Evolutionary conservation across 352 stramenopile species (phyloP).

Genomic region (Globisporangium alternatum): DNA sequence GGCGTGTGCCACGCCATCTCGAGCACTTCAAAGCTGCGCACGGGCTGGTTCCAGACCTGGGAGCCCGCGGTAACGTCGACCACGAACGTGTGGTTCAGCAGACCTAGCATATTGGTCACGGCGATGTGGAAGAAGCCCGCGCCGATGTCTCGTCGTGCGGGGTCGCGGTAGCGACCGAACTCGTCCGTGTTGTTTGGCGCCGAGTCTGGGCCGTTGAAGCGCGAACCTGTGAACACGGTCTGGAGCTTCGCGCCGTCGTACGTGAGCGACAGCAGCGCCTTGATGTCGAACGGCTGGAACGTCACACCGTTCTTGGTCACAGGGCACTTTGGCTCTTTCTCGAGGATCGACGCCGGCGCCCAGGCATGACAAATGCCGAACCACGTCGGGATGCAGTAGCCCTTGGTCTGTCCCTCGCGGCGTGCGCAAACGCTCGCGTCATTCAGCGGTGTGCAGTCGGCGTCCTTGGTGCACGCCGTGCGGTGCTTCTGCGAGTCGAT

Average conservation of each 20-base stretch:
- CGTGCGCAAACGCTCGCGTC: constrained; percentile 46
- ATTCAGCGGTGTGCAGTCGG: constrained; percentile 32
- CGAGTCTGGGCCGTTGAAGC: constrained; percentile 42
- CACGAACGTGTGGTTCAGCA: constrained; percentile 47
- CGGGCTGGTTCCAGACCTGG: constrained; percentile 68
- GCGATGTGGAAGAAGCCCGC: constrained; percentile 54
- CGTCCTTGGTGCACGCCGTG: constrained; percentile 23
- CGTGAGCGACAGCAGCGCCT: constrained; percentile 44
- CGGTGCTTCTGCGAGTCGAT: constrained; percentile 40
- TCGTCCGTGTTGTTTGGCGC: constrained; percentile 37
- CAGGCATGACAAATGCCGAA: constrained; percentile 65
- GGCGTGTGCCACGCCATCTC: constrained; percentile 43
- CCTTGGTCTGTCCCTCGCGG: constrained; percentile 22
- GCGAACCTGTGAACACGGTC: constrained; percentile 47
- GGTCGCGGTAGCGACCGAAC: constrained; percentile 41
- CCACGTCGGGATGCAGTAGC: constrained; percentile 56
- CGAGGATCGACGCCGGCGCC: constrained; percentile 49
- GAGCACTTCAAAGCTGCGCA: constrained; percentile 42
- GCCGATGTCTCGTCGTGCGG: constrained; percentile 38
- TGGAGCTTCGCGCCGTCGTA: constrained; percentile 53
- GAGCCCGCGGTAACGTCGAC: constrained; percentile 48
- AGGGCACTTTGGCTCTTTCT: constrained; percentile 41
- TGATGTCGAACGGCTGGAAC: constrained; percentile 61
- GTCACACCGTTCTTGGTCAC: constrained; percentile 48
- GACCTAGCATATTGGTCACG: constrained; percentile 44